These are phyloP conservation scores for Phoma sp. DNA, from an alignment of 2,329 filamentous ascomycete genomes.

Conservation along the genomic window DNA sequence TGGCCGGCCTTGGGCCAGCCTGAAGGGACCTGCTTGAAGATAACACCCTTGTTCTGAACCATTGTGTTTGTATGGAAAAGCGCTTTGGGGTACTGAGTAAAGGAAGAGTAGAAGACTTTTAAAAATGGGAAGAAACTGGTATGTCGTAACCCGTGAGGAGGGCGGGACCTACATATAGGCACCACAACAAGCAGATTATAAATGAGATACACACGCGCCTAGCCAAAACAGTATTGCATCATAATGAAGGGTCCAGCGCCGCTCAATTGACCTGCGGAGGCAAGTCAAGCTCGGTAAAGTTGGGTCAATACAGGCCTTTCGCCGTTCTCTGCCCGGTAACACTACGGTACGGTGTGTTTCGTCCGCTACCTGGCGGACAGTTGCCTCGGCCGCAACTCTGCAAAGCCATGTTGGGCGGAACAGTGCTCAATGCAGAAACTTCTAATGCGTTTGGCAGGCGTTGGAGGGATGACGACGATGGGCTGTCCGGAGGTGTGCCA, in stretches of 20 bases:
- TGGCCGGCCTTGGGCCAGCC: slow-evolving; percentile 74
- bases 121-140: background rate
- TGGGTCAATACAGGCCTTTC: background rate
- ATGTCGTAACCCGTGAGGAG: background rate
- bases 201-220: slow-evolving; percentile 2
- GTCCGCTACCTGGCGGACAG: too few species aligned
- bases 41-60: slow-evolving; percentile 75
- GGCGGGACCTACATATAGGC: slow-evolving; percentile 11
- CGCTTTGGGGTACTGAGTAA: slow-evolving; percentile 5
- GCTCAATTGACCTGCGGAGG: slow-evolving; percentile 1
- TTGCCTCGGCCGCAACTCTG: slow-evolving; percentile 7
- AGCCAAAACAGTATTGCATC: slow-evolving; percentile 16
- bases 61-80: slow-evolving; percentile 38
- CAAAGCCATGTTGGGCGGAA: slow-evolving; percentile 4
- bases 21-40: slow-evolving; percentile 74
- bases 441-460: slow-evolving; percentile 18
- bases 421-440: slow-evolving; percentile 19
- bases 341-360: too few species aligned
- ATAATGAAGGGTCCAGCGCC: slow-evolving; percentile 8
- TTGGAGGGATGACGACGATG: slow-evolving; percentile 26
- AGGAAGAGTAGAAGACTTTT: background rate
- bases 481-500: slow-evolving; percentile 22
- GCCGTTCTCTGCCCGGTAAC: slow-evolving; percentile 15
- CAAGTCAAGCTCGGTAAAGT: slow-evolving; percentile 4
- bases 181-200: slow-evolving; percentile 6